These are phyloP conservation scores for Boletus sp. DNA, from an alignment of 1,284 basidiomycete species.

Conservation along the genomic window DNA sequence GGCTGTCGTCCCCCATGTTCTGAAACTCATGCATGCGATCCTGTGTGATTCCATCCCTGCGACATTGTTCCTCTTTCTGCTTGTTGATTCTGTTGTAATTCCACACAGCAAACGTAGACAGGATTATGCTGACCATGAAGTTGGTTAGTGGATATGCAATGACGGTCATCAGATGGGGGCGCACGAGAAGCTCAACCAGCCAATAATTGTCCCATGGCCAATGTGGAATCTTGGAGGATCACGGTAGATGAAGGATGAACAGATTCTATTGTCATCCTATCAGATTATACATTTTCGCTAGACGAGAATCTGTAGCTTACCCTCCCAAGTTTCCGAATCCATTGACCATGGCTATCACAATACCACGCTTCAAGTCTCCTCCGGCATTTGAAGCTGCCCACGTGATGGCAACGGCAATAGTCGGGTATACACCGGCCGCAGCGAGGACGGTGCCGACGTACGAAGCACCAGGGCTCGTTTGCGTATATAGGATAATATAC, in stretches of 20 bases:
- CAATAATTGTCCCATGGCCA: slow-evolving; percentile 50
- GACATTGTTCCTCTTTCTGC: slow-evolving; percentile 1
- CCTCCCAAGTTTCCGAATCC: slow-evolving; percentile 51
- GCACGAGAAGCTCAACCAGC: slow-evolving; percentile 40
- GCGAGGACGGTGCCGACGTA: slow-evolving; percentile 54
- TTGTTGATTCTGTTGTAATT: slow-evolving; percentile 34
- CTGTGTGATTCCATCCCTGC: not conserved
- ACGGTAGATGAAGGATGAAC: slow-evolving; percentile 39
- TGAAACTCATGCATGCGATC: slow-evolving; percentile 32
- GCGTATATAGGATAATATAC: slow-evolving; percentile 43
- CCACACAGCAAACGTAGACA: slow-evolving; percentile 36
- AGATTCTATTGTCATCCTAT: slow-evolving; percentile 27
- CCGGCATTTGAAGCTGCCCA: slow-evolving; percentile 56
- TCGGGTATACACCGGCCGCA: slow-evolving; percentile 50
- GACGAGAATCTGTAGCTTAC: slow-evolving; percentile 21
- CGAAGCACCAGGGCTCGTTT: slow-evolving; percentile 34
- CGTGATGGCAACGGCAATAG: slow-evolving; percentile 49
- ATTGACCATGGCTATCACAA: slow-evolving; percentile 53
- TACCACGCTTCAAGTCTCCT: slow-evolving; percentile 50
- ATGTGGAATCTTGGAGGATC: slow-evolving; percentile 44
- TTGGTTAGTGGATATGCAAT: slow-evolving; percentile 1
- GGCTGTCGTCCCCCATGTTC: slow-evolving; percentile 44
- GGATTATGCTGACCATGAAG: slow-evolving; percentile 23
- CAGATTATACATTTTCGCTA: not conserved
- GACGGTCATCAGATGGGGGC: slow-evolving; percentile 2